These are phyloP conservation scores for Rhododendron henanense DNA, from an alignment of 148 eudicot species.

Conservation along the genomic window DNA sequence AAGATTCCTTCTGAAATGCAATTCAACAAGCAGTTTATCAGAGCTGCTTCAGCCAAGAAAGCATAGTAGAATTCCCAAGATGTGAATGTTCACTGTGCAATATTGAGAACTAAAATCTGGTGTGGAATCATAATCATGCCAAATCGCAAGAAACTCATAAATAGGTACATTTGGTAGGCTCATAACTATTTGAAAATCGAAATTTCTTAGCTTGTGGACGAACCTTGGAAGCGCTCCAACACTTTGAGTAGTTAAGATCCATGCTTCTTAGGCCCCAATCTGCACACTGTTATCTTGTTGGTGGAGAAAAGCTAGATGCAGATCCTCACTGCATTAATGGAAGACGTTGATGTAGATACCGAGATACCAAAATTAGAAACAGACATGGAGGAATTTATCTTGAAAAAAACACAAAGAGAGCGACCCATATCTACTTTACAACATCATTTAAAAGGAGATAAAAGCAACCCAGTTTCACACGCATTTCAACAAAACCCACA, in stretches of 20 bases:
- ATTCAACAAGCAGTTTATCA: not conserved
- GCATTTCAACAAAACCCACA: slow-evolving; percentile 17
- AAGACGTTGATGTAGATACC: slow-evolving; percentile 3
- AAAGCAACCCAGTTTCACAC: slow-evolving; percentile 10
- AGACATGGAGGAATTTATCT: not conserved
- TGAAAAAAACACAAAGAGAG: not conserved
- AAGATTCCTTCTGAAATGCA: slow-evolving; percentile 61
- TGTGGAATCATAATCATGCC: not conserved
- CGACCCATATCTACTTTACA: slow-evolving; percentile 22
- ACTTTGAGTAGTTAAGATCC: slow-evolving; percentile 45
- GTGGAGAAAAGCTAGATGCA: slow-evolving; percentile 15
- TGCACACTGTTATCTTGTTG: slow-evolving; percentile 3
- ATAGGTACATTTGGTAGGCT: not conserved
- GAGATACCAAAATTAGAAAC: not conserved
- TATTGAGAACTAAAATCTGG: not conserved
- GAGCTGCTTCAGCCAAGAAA: not conserved
- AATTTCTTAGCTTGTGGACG: not conserved
- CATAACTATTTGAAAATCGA: not conserved
- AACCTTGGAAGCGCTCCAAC: slow-evolving; percentile 61
- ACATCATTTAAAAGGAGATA: slow-evolving; percentile 1
- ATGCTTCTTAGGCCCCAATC: slow-evolving; percentile 26
- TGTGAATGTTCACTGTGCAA: not conserved
- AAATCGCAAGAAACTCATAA: not conserved
- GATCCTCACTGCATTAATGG: slow-evolving; percentile 17
- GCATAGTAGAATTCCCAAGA: not conserved